These are phyloP conservation scores for Lepidium aucheri DNA, from an alignment of 345 rosid genomes.

Conservation along the genomic window DNA sequence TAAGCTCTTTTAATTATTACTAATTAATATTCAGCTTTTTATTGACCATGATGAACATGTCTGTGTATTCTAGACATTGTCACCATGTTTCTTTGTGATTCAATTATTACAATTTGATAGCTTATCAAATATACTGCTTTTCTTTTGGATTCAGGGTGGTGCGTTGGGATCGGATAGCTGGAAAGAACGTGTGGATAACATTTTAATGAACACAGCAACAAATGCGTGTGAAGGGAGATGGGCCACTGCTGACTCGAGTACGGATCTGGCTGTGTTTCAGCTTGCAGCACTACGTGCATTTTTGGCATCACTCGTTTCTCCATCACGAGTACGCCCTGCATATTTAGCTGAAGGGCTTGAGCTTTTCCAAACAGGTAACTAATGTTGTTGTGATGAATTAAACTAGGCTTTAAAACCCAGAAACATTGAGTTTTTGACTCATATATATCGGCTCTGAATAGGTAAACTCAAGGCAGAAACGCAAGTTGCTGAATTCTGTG, in stretches of 20 bases:
- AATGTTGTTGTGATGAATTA: neutral
- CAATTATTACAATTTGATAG: neutral
- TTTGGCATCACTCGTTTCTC: slow-evolving; percentile 70
- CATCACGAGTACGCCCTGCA: slow-evolving; percentile 45
- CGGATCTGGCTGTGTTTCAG: slow-evolving; percentile 47
- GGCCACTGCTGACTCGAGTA: slow-evolving; percentile 34
- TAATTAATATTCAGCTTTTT: neutral
- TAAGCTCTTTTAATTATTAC: slow-evolving; percentile 27
- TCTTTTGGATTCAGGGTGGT: slow-evolving; percentile 49
- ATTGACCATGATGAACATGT: neutral
- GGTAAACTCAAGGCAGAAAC: slow-evolving; percentile 53
- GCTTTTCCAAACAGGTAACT: slow-evolving; percentile 68
- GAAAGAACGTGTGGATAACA: slow-evolving; percentile 53
- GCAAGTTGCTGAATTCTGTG: slow-evolving; percentile 55
- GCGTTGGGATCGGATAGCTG: slow-evolving; percentile 55
- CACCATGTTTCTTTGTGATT: neutral
- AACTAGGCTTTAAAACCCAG: neutral
- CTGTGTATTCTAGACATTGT: neutral
- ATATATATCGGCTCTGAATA: slow-evolving; percentile 19
- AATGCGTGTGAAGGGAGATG: slow-evolving; percentile 50
- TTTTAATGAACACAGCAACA: slow-evolving; percentile 50
- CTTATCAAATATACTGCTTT: neutral
- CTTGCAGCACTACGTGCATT: slow-evolving; percentile 68
- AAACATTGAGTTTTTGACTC: neutral
- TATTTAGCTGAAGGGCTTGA: slow-evolving; percentile 58